A percentile compares a stretch with the other conserved stretches of the same genome.
These are phyloP conservation scores for Heritiera littoralis DNA, from an alignment of 345 rosid species.

Conservation along the genomic window DNA sequence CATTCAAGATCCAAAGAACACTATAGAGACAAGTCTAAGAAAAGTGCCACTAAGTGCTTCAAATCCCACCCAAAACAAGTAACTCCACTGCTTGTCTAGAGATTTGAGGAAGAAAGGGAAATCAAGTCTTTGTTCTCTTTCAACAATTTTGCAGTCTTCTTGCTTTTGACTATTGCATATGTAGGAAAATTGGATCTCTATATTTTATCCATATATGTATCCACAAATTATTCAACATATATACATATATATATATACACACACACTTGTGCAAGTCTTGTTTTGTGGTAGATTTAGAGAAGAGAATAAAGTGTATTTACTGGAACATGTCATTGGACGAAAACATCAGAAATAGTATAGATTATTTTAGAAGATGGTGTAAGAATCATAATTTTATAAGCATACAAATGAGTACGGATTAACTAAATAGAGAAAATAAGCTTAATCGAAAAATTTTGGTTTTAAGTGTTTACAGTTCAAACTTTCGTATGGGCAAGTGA, in stretches of 20 bases:
- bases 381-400: no score
- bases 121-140: conserved; percentile 20
- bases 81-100: conserved; percentile 22
- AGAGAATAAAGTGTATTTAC: conserved; percentile 20
- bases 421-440: no score
- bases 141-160: conserved; percentile 31
- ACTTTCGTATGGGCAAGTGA: no score
- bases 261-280: conserved; percentile 12
- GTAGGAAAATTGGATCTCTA: conserved; percentile 25
- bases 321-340: conserved; percentile 14
- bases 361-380: conserved; percentile 19
- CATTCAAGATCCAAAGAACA: conserved; percentile 31
- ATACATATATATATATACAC: no score
- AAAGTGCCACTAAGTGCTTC: conserved; percentile 50
- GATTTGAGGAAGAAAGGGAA: conserved; percentile 29
- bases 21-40: conserved; percentile 43
- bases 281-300: conserved; percentile 27
- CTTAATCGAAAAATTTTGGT: no score
- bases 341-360: conserved; percentile 17
- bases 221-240: conserved; percentile 1
- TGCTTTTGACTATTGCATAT: conserved; percentile 14
- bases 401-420: no score
- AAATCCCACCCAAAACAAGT: conserved; percentile 60
- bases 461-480: no score
- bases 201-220: not conserved